These are phyloP conservation scores for Butyriboletus loyo DNA, from an alignment of 768 basidiomycete species.

Conservation along the genomic window DNA sequence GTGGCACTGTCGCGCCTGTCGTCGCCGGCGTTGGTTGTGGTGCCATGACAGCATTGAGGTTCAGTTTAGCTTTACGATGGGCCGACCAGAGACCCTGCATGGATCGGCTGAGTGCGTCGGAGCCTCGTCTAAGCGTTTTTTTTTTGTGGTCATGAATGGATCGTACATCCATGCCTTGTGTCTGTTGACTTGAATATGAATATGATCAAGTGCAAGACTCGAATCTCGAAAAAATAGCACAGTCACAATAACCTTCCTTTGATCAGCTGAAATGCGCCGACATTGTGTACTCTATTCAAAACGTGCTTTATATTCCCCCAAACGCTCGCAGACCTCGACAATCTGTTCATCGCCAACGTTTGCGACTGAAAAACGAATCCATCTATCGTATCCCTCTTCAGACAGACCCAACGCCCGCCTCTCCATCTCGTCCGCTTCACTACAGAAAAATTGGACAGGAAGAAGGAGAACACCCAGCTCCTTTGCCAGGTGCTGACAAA, in stretches of 20 bases:
- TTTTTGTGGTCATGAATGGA: slow-evolving; percentile 22
- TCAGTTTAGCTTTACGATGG: slow-evolving; percentile 63
- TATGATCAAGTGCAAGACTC: background rate
- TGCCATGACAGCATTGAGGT: slow-evolving; percentile 48
- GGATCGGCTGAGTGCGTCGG: slow-evolving; percentile 72
- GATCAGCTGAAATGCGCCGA: too few species aligned
- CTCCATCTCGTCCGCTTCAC: slow-evolving; percentile 12
- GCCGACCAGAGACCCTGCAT: slow-evolving; percentile 79
- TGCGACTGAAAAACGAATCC: slow-evolving; percentile 79
- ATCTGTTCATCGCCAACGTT: slow-evolving; percentile 71
- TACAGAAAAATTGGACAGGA: slow-evolving; percentile 62
- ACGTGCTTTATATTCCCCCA: slow-evolving; percentile 36
- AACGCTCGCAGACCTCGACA: slow-evolving; percentile 47
- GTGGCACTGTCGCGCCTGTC: slow-evolving; percentile 1
- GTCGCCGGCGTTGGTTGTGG: background rate
- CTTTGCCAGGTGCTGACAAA: slow-evolving; percentile 57
- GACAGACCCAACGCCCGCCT: slow-evolving; percentile 20
- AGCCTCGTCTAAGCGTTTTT: slow-evolving; percentile 56
- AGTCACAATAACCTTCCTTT: background rate
- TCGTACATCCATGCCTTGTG: slow-evolving; percentile 17
- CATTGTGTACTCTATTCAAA: slow-evolving; percentile 35
- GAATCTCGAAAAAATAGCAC: background rate
- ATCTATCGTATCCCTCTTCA: slow-evolving; percentile 47
- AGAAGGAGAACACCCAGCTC: slow-evolving; percentile 64
- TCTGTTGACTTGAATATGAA: too few species aligned